These are phyloP conservation scores for Cyclotella kingstonii DNA, from an alignment of 108 stramenopile species.

Conservation along the genomic window DNA sequence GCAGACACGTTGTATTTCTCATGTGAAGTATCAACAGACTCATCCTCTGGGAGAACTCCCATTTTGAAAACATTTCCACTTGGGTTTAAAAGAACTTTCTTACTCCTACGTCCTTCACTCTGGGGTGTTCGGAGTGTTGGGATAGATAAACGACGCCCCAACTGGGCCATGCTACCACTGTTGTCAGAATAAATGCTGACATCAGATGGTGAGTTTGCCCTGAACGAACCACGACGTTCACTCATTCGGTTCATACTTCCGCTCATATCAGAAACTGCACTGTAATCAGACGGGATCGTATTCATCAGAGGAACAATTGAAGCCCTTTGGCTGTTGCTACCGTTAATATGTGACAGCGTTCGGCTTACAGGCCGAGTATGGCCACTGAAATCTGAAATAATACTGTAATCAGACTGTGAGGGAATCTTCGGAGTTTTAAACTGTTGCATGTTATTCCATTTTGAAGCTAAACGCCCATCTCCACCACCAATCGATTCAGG, in stretches of 20 bases:
- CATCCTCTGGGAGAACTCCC: slow-evolving; percentile 7
- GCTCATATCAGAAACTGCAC: slow-evolving; percentile 1
- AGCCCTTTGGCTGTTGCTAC: neutral
- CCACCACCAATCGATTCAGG: slow-evolving; percentile 13
- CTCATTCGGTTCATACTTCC: slow-evolving; percentile 8
- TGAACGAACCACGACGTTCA: too few species aligned
- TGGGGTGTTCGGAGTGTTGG: too few species aligned
- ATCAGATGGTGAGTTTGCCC: too few species aligned
- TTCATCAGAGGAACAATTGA: neutral
- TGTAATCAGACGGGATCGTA: neutral
- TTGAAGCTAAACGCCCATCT: neutral
- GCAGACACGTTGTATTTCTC: slow-evolving; percentile 1
- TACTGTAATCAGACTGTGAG: slow-evolving; percentile 17
- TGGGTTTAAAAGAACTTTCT: neutral
- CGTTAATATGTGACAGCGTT: neutral
- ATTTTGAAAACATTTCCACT: neutral
- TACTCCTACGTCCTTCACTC: neutral
- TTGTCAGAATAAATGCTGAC: slow-evolving; percentile 2
- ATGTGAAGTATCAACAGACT: slow-evolving; percentile 11
- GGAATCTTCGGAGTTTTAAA: neutral
- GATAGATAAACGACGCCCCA: too few species aligned
- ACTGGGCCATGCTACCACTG: slow-evolving; percentile 1
- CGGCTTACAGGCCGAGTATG: too few species aligned
- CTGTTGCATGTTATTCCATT: slow-evolving; percentile 1
- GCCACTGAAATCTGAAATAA: slow-evolving; percentile 8